Base-by-base conservation (phyloP, 1,284 basidiomycete species). In the Fomitopsis palustris region DNA sequence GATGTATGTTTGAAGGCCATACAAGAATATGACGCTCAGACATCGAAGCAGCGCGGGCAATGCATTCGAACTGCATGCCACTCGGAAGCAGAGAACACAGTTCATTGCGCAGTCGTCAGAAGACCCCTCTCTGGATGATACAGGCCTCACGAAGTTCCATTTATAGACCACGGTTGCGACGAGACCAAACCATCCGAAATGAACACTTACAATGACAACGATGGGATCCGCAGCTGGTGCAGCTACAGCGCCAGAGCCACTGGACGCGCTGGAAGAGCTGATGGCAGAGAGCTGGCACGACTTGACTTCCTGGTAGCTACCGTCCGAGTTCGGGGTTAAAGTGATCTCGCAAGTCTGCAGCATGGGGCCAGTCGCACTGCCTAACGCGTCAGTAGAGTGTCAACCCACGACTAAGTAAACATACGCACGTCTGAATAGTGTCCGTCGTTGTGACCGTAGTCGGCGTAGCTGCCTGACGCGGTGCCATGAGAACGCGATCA, bases 261-360 rank as follows among this genome's bases (percentile, higher is more conserved):
- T 37, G 60, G 38, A 29, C n/a, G 57, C 54, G 29, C 35, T 14
- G 35, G 35, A 37, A 0, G 69, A 57, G 45, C 65, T 55, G 38
- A 69, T 66, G 63, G 75, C 67, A 35, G 74, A 62, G 37, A 85
- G 58, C 10, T 78, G 81, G 68, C 89, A 92, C 27, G 77, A 77
- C 67, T 77, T 79, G 55, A 85, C 81, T 69, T 88, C 82, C 67
- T 82, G 74, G 29, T 89, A 78, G 33, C 72, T 54, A 51, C 78
- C 74, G 33, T 80, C 67, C 31, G 86, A 87, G 62, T 53, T 69
- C 74, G 78, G 87, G 6, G 83, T 86, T 57, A 91, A 77, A 3
- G 81, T 83, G 61, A 88, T 77, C 4, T 78, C 76, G 69, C 89
- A 92, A 5, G 80, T 86, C 75, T 88, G 78, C 52, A 79, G 81